Evolutionary conservation across 1,284 basidiomycete genomes (phyloP).

Genomic region (Fomitiporia mediterranea): DNA sequence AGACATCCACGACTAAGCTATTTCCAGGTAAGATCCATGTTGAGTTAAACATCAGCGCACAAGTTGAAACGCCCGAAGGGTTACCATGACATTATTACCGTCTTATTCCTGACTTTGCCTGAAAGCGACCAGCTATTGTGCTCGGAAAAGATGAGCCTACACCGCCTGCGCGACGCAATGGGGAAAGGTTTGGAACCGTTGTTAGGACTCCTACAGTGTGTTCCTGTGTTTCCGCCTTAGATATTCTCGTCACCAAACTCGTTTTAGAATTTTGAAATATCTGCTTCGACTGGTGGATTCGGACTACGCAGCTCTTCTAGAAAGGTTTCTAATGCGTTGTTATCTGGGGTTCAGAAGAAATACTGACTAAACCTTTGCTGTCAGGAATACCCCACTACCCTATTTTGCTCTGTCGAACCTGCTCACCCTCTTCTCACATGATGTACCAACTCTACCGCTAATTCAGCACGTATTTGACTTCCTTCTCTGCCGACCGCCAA

Average conservation of each 20-base stretch:
- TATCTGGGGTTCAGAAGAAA: neutral
- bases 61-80: slow-evolving; percentile 45
- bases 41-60: neutral
- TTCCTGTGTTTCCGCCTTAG: neutral
- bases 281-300: slow-evolving; percentile 69
- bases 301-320: slow-evolving; percentile 61
- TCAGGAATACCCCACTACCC: slow-evolving; percentile 60
- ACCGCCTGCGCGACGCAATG: slow-evolving; percentile 87
- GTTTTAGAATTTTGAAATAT: slow-evolving; percentile 59
- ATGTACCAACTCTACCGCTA: slow-evolving; percentile 77
- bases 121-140: slow-evolving; percentile 50
- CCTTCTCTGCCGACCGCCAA: slow-evolving; percentile 77
- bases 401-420: slow-evolving; percentile 89
- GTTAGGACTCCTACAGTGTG: slow-evolving; percentile 74
- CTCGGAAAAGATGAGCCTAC: slow-evolving; percentile 72
- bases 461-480: slow-evolving; percentile 90
- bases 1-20: slow-evolving; percentile 72
- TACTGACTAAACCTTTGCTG: slow-evolving; percentile 17
- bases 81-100: slow-evolving; percentile 89
- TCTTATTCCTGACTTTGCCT: slow-evolving; percentile 79
- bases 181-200: slow-evolving; percentile 79
- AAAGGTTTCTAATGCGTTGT: slow-evolving; percentile 59
- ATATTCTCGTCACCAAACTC: slow-evolving; percentile 9
- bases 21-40: slow-evolving; percentile 60
- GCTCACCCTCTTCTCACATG: slow-evolving; percentile 88